Evolutionary conservation across 2,329 filamentous ascomycete species (phyloP).

Genomic region (Sclerotinia subarctica): DNA sequence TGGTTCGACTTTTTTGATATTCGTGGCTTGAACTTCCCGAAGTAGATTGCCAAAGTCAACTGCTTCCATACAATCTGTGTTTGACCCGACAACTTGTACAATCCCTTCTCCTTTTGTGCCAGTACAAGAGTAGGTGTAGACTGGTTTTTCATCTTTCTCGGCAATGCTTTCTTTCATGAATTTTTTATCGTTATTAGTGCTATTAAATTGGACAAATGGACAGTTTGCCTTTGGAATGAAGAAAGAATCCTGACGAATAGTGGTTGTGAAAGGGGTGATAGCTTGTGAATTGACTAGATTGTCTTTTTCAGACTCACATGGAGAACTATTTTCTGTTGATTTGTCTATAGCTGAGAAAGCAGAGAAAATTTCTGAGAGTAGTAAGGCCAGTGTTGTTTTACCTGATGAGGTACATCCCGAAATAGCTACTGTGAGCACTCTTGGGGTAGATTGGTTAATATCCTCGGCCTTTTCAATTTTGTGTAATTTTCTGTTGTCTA

Average conservation of each 20-base stretch:
- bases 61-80: slow-evolving; percentile 26
- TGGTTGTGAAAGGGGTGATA: not conserved
- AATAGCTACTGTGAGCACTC: slow-evolving; percentile 3
- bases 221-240: slow-evolving; percentile 25
- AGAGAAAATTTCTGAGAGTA: slow-evolving; percentile 10
- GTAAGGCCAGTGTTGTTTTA: slow-evolving; percentile 13
- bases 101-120: not conserved
- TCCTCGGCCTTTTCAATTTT: not conserved
- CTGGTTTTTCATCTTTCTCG: not conserved
- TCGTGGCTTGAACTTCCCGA: not conserved
- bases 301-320: no score
- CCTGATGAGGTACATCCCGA: slow-evolving; percentile 13
- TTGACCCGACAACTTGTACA: slow-evolving; percentile 22
- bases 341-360: not conserved
- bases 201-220: slow-evolving; percentile 19
- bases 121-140: slow-evolving; percentile 14
- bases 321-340: not conserved
- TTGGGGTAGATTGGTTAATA: not conserved
- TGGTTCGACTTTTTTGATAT: not conserved
- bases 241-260: slow-evolving; percentile 31
- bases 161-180: slow-evolving; percentile 17
- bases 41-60: slow-evolving; percentile 26
- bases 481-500: not conserved
- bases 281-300: not conserved
- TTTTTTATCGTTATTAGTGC: slow-evolving; percentile 2